Conservation (phyloP, 2,329 filamentous ascomycete species). For the Fonsecaea pugnacius region DNA sequence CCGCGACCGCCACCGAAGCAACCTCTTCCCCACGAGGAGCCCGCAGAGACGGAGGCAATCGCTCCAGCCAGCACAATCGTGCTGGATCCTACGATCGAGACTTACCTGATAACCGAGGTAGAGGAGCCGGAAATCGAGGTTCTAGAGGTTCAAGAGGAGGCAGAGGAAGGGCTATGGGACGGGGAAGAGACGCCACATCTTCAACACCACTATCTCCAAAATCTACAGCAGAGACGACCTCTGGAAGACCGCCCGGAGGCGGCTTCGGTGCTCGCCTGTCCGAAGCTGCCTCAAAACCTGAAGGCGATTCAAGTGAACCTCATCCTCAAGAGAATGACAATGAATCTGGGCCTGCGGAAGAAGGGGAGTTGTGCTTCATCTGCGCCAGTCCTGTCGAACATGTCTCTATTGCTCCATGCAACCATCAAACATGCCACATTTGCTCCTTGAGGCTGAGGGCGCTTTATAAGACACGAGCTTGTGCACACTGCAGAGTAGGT, state of each 20-base stretch:
- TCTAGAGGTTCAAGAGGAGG: constrained; percentile 50
- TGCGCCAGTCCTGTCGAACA: constrained; percentile 90
- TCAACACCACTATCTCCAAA: constrained; percentile 35
- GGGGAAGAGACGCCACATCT: constrained; percentile 71
- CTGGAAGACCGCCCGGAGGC: constrained; percentile 49
- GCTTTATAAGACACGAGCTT: constrained; percentile 94
- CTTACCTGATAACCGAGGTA: constrained; percentile 15
- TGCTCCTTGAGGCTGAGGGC: constrained; percentile 89
- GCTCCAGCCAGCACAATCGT: constrained; percentile 15
- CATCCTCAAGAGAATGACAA: constrained; percentile 20
- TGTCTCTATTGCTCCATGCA: constrained; percentile 87
- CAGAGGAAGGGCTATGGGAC: constrained; percentile 79
- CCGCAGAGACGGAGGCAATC: constrained; percentile 18
- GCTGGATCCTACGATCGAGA: constrained; percentile 19
- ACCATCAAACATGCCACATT: constrained; percentile 95
- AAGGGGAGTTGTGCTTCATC: constrained; percentile 92
- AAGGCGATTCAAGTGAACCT: constrained; percentile 38
- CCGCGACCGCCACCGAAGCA: constrained; percentile 1
- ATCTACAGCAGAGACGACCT: constrained; percentile 43
- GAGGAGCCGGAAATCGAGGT: constrained; percentile 21
- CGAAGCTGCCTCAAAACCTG: constrained; percentile 50
- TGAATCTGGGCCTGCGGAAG: constrained; percentile 48
- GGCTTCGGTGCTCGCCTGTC: constrained; percentile 54
- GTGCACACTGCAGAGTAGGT: constrained; percentile 89
- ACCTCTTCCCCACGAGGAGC: constrained; percentile 12